phyloP scores from a whole-genome alignment of 2,329 filamentous ascomycete species.

The Aureobasidium sp. region DNA sequence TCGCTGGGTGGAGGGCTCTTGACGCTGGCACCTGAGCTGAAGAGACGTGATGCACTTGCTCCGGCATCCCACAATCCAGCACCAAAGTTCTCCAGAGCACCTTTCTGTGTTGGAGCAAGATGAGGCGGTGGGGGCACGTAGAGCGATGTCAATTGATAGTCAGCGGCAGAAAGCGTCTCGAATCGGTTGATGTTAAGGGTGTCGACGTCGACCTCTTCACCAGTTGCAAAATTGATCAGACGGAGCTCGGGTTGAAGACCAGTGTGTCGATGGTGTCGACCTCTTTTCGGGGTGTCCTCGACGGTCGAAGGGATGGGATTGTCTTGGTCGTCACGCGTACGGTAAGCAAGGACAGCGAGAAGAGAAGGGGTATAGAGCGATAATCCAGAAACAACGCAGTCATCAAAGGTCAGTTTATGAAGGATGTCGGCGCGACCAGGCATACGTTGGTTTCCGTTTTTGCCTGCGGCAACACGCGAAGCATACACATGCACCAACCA shows the following conservation, averaged over 20 bases:
- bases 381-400: slow-evolving; percentile 96
- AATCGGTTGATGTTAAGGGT: slow-evolving; percentile 78
- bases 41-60: slow-evolving; percentile 75
- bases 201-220: slow-evolving; percentile 78
- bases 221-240: slow-evolving; percentile 79
- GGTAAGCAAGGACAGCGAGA: slow-evolving; percentile 85
- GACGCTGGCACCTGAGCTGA: slow-evolving; percentile 79
- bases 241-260: slow-evolving; percentile 82
- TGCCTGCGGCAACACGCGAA: slow-evolving; percentile 53
- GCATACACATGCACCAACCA: slow-evolving; percentile 92
- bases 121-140: slow-evolving; percentile 64
- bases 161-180: slow-evolving; percentile 75
- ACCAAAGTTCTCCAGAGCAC: slow-evolving; percentile 70
- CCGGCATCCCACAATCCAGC: slow-evolving; percentile 75
- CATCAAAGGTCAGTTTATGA: slow-evolving; percentile 81
- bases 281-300: slow-evolving; percentile 54
- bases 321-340: slow-evolving; percentile 65
- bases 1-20: slow-evolving; percentile 39
- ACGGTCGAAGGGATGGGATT: slow-evolving; percentile 47
- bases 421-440: slow-evolving; percentile 81
- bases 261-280: slow-evolving; percentile 64
- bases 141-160: slow-evolving; percentile 83
- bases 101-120: slow-evolving; percentile 57
- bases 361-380: slow-evolving; percentile 91
- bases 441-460: slow-evolving; percentile 60